Conservation (phyloP, 495 filamentous ascomycete species). For the Penicillium soppii region DNA sequence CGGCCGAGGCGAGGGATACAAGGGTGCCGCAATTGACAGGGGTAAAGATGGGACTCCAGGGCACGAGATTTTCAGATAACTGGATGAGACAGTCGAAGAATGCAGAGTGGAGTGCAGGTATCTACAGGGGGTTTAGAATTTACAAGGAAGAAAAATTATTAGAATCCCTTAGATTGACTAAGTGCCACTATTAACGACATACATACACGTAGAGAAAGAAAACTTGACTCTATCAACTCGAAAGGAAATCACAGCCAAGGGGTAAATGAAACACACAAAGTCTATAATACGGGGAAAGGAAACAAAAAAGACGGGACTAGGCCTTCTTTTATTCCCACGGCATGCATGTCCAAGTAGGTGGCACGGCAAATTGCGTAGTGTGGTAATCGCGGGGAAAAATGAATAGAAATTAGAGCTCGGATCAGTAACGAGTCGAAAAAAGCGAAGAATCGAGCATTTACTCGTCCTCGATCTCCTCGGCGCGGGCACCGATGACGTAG, state of each 20-base stretch:
- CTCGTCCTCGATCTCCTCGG: conserved; percentile 67
- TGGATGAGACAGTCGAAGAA: background rate
- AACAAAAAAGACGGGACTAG: conserved; percentile 16
- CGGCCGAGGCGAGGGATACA: background rate
- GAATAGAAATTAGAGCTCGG: conserved; percentile 32
- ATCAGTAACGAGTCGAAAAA: conserved; percentile 32
- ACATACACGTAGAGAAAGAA: conserved; percentile 49
- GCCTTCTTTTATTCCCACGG: conserved; percentile 25
- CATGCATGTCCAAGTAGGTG: conserved; percentile 32
- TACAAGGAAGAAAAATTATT: conserved; percentile 16
- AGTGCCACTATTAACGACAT: conserved; percentile 52
- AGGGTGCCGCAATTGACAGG: background rate
- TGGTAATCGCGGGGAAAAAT: conserved; percentile 23
- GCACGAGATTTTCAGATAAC: too few species aligned
- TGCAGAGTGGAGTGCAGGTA: background rate
- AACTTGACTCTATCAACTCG: conserved; percentile 41
- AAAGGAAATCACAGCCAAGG: conserved; percentile 32
- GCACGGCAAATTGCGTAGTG: conserved; percentile 28
- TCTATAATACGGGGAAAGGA: conserved; percentile 45
- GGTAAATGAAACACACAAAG: conserved; percentile 39
- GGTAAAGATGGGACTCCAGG: too few species aligned
- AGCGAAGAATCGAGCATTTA: conserved; percentile 33
- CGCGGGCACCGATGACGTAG: conserved; percentile 60
- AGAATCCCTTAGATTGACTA: conserved; percentile 42
- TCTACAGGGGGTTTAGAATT: background rate